phyloP scores from a whole-genome alignment of 352 stramenopile species.

The Phytophthora nicotianae region DNA sequence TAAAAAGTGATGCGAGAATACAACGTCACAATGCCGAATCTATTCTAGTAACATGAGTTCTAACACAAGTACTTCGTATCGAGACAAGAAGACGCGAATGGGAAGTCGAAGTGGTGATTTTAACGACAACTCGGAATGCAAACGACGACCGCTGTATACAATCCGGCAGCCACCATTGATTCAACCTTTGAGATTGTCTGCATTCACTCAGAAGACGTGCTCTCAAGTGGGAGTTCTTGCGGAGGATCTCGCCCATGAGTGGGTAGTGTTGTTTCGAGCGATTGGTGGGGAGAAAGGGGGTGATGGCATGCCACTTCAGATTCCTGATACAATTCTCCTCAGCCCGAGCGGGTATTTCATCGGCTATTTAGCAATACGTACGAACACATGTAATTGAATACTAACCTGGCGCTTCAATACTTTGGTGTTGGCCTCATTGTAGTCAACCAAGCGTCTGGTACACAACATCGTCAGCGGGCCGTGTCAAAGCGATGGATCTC shows the following conservation, averaged over 20 bases:
- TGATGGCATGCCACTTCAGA: slow-evolving; percentile 40
- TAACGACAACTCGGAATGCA: background rate
- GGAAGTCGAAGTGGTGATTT: slow-evolving; percentile 4
- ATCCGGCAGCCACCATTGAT: slow-evolving; percentile 56
- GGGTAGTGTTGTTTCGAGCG: slow-evolving; percentile 59
- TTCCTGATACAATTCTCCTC: slow-evolving; percentile 66
- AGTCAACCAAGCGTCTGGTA: slow-evolving; percentile 72
- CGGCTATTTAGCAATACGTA: background rate
- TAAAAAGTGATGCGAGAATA: background rate
- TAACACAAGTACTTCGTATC: background rate
- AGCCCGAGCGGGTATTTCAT: slow-evolving; percentile 53
- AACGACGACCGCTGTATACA: slow-evolving; percentile 47
- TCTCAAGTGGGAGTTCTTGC: slow-evolving; percentile 24
- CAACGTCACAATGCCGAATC: background rate
- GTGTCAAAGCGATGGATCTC: slow-evolving; percentile 46
- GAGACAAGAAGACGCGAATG: slow-evolving; percentile 10
- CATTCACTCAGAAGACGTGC: slow-evolving; percentile 41
- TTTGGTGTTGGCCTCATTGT: slow-evolving; percentile 4
- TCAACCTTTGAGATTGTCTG: slow-evolving; percentile 48
- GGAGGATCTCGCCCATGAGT: slow-evolving; percentile 60
- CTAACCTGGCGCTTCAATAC: background rate
- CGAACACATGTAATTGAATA: background rate
- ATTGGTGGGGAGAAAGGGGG: slow-evolving; percentile 37
- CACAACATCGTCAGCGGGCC: slow-evolving; percentile 46
- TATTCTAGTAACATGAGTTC: slow-evolving; percentile 22